Conservation (phyloP, 495 filamentous ascomycete genomes). For the Penicillium waksmanii region DNA sequence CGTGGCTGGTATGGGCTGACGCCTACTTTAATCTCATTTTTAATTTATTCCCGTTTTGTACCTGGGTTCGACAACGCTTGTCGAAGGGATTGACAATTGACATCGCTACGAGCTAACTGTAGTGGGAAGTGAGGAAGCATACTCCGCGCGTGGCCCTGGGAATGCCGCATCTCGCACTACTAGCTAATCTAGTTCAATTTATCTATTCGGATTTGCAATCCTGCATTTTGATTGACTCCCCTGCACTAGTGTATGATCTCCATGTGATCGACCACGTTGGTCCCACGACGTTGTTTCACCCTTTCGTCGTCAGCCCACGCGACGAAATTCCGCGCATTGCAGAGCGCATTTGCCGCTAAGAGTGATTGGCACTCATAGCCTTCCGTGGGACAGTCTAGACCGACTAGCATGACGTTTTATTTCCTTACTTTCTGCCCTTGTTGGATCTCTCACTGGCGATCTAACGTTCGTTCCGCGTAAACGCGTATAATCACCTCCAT, state of each 20-base stretch:
- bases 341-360: constrained; percentile 26
- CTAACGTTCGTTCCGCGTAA: constrained; percentile 21
- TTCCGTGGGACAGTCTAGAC: constrained; percentile 18
- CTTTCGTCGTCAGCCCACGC: constrained; percentile 26
- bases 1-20: constrained; percentile 27
- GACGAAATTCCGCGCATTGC: constrained; percentile 22
- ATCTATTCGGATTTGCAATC: background rate
- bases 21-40: background rate
- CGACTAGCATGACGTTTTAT: constrained; percentile 16
- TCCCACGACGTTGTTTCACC: constrained; percentile 36
- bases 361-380: background rate
- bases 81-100: background rate
- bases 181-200: background rate
- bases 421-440: constrained; percentile 22
- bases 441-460: constrained; percentile 24
- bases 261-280: constrained; percentile 46
- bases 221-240: constrained; percentile 4
- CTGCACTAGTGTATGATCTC: constrained; percentile 29
- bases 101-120: background rate
- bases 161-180: constrained; percentile 14
- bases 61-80: constrained; percentile 9
- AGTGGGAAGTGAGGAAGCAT: constrained; percentile 17
- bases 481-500: constrained; percentile 8
- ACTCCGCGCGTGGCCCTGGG: constrained; percentile 24
- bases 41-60: background rate